These are phyloP conservation scores for Colletotrichum musae DNA, from an alignment of 2,329 filamentous ascomycete species.

Conservation along the genomic window DNA sequence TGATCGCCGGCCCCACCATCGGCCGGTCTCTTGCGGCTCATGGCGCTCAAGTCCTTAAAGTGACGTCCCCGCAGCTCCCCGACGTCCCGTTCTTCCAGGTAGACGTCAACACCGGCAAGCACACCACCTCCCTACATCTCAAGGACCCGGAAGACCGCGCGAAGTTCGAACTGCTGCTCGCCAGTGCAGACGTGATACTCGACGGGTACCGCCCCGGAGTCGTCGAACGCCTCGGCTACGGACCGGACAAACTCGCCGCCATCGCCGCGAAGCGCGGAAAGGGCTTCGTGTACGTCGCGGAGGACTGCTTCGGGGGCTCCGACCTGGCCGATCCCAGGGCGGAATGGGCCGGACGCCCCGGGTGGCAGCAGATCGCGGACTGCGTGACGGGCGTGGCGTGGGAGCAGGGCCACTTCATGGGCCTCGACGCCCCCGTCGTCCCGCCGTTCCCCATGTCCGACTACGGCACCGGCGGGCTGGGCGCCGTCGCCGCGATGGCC, in stretches of 20 bases:
- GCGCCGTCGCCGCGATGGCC: slow-evolving; percentile 51
- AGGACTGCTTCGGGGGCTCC: slow-evolving; percentile 75
- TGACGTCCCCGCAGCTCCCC: slow-evolving; percentile 72
- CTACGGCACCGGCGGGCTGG: slow-evolving; percentile 53
- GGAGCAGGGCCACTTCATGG: slow-evolving; percentile 68
- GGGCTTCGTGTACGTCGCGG: slow-evolving; percentile 73
- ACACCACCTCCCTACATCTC: slow-evolving; percentile 71
- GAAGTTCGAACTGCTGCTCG: slow-evolving; percentile 67
- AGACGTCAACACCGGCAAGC: slow-evolving; percentile 76
- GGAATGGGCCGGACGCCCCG: slow-evolving; percentile 70
- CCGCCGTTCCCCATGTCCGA: slow-evolving; percentile 70
- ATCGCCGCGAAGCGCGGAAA: slow-evolving; percentile 64
- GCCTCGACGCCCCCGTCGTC: slow-evolving; percentile 69
- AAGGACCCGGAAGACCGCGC: slow-evolving; percentile 62
- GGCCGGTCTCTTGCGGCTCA: slow-evolving; percentile 77
- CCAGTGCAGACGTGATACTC: slow-evolving; percentile 71
- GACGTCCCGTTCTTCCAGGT: slow-evolving; percentile 77
- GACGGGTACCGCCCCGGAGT: slow-evolving; percentile 75
- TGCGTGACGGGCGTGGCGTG: slow-evolving; percentile 68
- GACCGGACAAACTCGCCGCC: slow-evolving; percentile 62
- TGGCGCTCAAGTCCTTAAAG: slow-evolving; percentile 77
- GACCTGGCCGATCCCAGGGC: slow-evolving; percentile 51
- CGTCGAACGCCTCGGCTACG: slow-evolving; percentile 71
- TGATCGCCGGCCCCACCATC: slow-evolving; percentile 78
- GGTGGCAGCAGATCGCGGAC: slow-evolving; percentile 77